phyloP scores from a whole-genome alignment of 1,284 basidiomycete species.

The Leucoagaricus sp. region DNA sequence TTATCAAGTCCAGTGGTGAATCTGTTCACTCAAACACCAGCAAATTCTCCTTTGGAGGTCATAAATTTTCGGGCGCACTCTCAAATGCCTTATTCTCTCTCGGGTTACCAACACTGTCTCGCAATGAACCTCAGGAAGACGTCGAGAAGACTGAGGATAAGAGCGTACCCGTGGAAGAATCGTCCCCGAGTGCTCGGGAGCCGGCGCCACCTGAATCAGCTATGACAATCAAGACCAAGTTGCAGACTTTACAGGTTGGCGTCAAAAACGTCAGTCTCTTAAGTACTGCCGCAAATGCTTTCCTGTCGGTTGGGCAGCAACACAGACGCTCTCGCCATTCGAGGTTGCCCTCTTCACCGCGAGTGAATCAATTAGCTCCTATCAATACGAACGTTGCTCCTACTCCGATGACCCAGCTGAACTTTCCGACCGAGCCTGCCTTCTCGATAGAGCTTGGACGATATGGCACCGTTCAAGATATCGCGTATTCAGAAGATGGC shows the following conservation, averaged over 20 bases:
- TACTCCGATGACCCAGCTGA: background rate
- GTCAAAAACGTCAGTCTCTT: no score
- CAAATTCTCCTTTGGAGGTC: background rate
- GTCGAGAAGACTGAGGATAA: background rate
- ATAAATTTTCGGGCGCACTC: background rate
- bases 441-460: background rate
- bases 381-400: background rate
- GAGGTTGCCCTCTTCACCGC: background rate
- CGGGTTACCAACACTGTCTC: background rate
- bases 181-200: background rate
- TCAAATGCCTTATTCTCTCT: constrained; percentile 6
- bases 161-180: background rate
- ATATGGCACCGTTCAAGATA: constrained; percentile 7
- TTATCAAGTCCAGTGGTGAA: constrained; percentile 11
- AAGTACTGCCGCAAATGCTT: background rate
- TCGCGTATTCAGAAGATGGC: constrained; percentile 11
- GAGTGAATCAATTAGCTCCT: background rate
- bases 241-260: no score
- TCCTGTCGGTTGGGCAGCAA: background rate
- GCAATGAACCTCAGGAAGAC: background rate
- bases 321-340: background rate
- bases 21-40: constrained; percentile 8
- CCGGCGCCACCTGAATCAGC: background rate
- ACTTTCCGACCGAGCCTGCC: background rate
- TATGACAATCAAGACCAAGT: background rate